Evolutionary conservation across 2,329 filamentous ascomycete genomes (phyloP), one percentile per base, ranked within the genome.

Genomic region (Monosporascus ibericus): DNA sequence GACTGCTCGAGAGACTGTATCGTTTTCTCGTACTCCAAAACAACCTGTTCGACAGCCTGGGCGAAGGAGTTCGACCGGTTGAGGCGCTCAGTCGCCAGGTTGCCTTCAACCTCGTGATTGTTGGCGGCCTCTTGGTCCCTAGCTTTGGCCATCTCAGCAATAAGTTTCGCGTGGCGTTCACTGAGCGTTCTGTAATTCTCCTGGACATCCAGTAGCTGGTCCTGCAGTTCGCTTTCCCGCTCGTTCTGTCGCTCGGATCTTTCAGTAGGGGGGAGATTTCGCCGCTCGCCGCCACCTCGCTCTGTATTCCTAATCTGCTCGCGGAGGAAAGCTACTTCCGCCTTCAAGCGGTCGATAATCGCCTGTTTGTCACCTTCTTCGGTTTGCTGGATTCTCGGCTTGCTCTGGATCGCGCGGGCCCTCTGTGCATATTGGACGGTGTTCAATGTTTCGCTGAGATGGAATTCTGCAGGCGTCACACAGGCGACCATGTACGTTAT

Each of bases 401-500:
- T 97, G 73, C 90, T 96, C 75, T 99, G 94, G 55, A 99, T 99
- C 2, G 92, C 91, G 58, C 94, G 87, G 57, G 94, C 95, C 58
- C 94, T 84, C 73, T 97, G 94, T 6, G 94, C 94, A 71, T 99
- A 99, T 69, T 96, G 89, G 22, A 99, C 90, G 0, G 94, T 99
- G 69, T 99, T 99, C 53, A 99, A 76, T 0, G 95, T 97, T 72
- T 99, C 94, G 72, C 92, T 97, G 44, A 99, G 77, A 68, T 99
- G 94, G 67, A 99, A 99, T 68, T 96, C 92, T 15, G 92, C 90
- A 0, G 92, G 92, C 1, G 92, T 99, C 30, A 99, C 92, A 72
- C 94, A 99, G 8, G 94, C 94, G 72, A 99, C 94, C 94, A 99
- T 97, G 73, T 97, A 99, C 1, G 94, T 99, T 67, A 96, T 95